A percentile compares a stretch with the other conserved stretches of the same genome.
phyloP scores from a whole-genome alignment of 129 eudicot genomes.

The Logfia minima region DNA sequence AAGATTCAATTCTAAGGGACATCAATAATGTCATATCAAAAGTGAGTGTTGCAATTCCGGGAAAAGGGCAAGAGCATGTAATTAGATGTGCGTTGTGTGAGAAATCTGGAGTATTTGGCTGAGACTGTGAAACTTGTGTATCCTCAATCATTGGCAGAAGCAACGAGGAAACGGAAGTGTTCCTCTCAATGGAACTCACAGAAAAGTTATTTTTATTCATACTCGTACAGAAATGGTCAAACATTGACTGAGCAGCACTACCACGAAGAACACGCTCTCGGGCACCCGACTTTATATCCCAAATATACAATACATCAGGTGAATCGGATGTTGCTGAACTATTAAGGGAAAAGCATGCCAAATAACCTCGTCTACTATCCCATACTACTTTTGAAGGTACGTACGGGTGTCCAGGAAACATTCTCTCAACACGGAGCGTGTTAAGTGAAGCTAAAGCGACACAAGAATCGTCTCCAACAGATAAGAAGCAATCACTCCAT shows the following conservation, averaged over 20 bases:
- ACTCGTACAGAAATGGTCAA: constrained; percentile 61
- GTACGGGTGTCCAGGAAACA: constrained; percentile 89
- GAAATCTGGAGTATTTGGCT: constrained; percentile 26
- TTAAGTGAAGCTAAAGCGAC: constrained; percentile 78
- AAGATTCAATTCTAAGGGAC: constrained; percentile 51
- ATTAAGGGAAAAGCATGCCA: constrained; percentile 77
- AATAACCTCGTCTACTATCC: constrained; percentile 79
- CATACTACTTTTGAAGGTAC: constrained; percentile 77
- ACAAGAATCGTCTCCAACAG: constrained; percentile 86
- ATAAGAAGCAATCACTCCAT: constrained; percentile 90
- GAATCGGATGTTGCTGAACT: constrained; percentile 57
- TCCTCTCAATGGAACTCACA: constrained; percentile 38
- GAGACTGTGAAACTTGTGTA: constrained; percentile 47
- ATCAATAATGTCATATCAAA: constrained; percentile 72
- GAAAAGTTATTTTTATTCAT: constrained; percentile 38
- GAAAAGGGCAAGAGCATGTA: constrained; percentile 74
- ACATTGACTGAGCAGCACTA: constrained; percentile 85
- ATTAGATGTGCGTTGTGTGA: constrained; percentile 43
- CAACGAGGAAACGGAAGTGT: constrained; percentile 66
- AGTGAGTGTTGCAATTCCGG: constrained; percentile 74
- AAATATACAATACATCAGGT: constrained; percentile 69
- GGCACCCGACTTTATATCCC: constrained; percentile 97
- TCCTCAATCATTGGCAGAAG: constrained; percentile 52
- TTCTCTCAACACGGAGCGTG: constrained; percentile 81
- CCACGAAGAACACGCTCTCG: constrained; percentile 98